These are phyloP conservation scores for Vicia villosa DNA, from an alignment of 306 rosid species.

Conservation along the genomic window DNA sequence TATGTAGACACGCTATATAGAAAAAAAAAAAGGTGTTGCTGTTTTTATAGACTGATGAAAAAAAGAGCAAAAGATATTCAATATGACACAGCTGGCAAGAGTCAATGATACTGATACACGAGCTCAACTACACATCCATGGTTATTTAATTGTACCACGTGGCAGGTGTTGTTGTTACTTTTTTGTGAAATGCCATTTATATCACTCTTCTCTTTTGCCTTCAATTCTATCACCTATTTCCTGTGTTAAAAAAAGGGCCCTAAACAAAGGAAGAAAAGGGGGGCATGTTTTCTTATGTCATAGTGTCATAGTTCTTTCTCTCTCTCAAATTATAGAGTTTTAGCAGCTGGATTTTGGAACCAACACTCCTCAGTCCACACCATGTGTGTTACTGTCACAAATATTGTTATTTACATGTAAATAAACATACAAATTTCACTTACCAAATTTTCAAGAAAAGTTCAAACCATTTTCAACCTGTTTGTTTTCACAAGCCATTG, in stretches of 20 bases:
- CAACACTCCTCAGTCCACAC: slow-evolving; percentile 20
- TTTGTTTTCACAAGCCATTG: slow-evolving; percentile 17
- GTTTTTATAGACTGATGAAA: neutral
- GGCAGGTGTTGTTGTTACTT: slow-evolving; percentile 18
- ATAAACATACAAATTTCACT: slow-evolving; percentile 16
- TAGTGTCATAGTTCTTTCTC: slow-evolving; percentile 20
- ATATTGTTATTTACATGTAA: slow-evolving; percentile 13
- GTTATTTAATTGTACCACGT: slow-evolving; percentile 39
- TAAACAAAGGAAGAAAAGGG: slow-evolving; percentile 16
- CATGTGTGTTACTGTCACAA: slow-evolving; percentile 43
- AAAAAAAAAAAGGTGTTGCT: neutral
- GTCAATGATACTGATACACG: slow-evolving; percentile 33
- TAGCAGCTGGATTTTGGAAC: slow-evolving; percentile 36
- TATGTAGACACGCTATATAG: neutral
- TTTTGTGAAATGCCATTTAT: slow-evolving; percentile 32
- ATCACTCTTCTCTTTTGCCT: slow-evolving; percentile 29
- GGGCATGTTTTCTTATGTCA: slow-evolving; percentile 41
- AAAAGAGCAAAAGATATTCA: neutral
- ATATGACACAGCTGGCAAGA: slow-evolving; percentile 40
- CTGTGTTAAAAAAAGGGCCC: slow-evolving; percentile 8
- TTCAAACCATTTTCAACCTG: neutral
- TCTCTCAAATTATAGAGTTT: slow-evolving; percentile 37
- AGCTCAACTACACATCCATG: slow-evolving; percentile 28
- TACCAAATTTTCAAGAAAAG: slow-evolving; percentile 13
- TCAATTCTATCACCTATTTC: slow-evolving; percentile 48